Evolutionary conservation across 805 yeast genomes (phyloP), one percentile per base, ranked within the genome.

Genomic region (Tetrapisispora iriomotensis): DNA sequence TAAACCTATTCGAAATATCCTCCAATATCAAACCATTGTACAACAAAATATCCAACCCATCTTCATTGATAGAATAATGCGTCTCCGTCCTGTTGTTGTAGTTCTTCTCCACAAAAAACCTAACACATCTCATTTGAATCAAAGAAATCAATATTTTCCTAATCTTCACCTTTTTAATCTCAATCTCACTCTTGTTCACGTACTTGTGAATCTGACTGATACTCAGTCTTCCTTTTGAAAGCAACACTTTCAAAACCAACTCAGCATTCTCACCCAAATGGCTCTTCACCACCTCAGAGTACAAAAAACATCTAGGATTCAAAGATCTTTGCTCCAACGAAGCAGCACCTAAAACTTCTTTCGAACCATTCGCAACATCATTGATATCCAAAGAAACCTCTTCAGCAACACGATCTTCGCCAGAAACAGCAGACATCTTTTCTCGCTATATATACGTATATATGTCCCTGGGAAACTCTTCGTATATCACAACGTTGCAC

Each of bases 261-360:
- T 87, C 74, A 0, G 94, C 88, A 34, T 77, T 71, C 50, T 80
- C 84, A 12, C 96, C 96, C 6, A 82, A 55, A 46, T 71, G 75
- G 1, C 70, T 62, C 41, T 68, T 70, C 13, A 77, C 65, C 13
- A 79, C 50, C 22, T 72, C 66, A 1, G 77, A 68, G 55, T 70
- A 76, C 17, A 82, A 56, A 50, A 70, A 75, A n/a, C 80, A 69
- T 50, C 69, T 69, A 1, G 90, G 78, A 14, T 79, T 74, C 56
- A 77, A 76, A 0, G 75, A 72, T 54, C 75, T 64, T 46, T 72
- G 59, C 15, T 66, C 64, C 17, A 60, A 39, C 4, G 61, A 50
- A 6, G 61, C 49, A 7, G n/a, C n/a, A n/a, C n/a, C n/a, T n/a
- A n/a, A n/a, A n/a, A 51, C 45, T 27, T 39, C 43, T 4, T 45